Percentiles rank a stretch among this genome's conserved stretches.
Evolutionary conservation across 1,284 basidiomycete genomes (phyloP).

Genomic region (Porphyrellus sp.): DNA sequence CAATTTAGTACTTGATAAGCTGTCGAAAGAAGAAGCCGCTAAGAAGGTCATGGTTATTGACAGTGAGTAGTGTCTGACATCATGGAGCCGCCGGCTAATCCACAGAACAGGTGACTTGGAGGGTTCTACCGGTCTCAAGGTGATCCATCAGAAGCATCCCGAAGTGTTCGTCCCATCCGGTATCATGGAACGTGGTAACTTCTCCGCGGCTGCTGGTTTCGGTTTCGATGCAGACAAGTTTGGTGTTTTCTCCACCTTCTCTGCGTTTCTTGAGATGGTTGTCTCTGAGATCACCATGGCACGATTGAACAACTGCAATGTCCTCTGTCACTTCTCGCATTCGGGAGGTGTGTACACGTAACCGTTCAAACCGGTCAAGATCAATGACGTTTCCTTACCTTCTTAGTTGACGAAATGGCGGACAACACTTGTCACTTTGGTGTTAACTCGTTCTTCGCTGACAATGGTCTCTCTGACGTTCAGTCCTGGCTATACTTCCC

Average conservation of each 20-base stretch:
- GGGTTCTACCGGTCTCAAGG: constrained; percentile 82
- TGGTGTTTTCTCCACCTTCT: constrained; percentile 84
- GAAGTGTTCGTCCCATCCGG: constrained; percentile 82
- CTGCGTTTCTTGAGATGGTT: constrained; percentile 86
- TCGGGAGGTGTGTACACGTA: constrained; percentile 58
- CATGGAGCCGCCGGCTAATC: neutral
- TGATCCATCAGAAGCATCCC: constrained; percentile 83
- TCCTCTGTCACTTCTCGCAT: constrained; percentile 84
- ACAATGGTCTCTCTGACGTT: constrained; percentile 78
- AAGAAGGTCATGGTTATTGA: constrained; percentile 84
- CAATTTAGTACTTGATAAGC: constrained; percentile 67
- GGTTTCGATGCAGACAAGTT: constrained; percentile 74
- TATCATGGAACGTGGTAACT: constrained; percentile 81
- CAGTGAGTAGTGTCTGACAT: constrained; percentile 44
- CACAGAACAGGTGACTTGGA: constrained; percentile 63
- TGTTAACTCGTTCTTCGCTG: constrained; percentile 81
- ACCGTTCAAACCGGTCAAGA: neutral
- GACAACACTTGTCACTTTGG: constrained; percentile 87
- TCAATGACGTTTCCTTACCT: neutral
- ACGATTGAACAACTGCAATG: constrained; percentile 79
- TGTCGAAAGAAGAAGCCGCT: constrained; percentile 73
- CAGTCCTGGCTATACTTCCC: constrained; percentile 84
- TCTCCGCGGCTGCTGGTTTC: constrained; percentile 83
- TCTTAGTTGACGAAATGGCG: constrained; percentile 69
- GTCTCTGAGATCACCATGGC: constrained; percentile 89